Evolutionary conservation across 2,329 filamentous ascomycete genomes (phyloP).

Genomic region (Penicillium sp.): DNA sequence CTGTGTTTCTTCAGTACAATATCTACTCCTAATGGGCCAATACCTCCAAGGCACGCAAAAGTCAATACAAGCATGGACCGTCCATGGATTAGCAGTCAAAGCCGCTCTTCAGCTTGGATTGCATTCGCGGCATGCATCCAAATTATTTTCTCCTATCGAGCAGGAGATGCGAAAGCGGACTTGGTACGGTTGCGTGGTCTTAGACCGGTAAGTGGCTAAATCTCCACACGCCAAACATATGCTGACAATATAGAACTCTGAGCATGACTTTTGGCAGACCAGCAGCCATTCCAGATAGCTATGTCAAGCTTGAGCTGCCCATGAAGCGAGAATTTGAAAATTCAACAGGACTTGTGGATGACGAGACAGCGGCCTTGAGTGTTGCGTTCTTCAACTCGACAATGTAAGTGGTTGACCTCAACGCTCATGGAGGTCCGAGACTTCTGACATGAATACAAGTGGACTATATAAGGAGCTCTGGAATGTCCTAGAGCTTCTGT

Average conservation of each 20-base stretch:
- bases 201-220: conserved; percentile 42
- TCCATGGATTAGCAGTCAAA: conserved; percentile 55
- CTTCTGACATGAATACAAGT: conserved; percentile 10
- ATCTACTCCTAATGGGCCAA: conserved; percentile 51
- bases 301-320: conserved; percentile 44
- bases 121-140: conserved; percentile 46
- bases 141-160: conserved; percentile 43
- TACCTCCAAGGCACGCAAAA: conserved; percentile 57
- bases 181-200: conserved; percentile 52
- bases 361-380: background rate
- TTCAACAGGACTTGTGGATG: background rate
- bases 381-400: conserved; percentile 25
- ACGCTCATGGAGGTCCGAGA: no score
- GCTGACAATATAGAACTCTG: conserved; percentile 36
- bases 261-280: conserved; percentile 56
- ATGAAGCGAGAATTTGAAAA: conserved; percentile 10
- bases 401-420: conserved; percentile 18
- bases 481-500: conserved; percentile 43
- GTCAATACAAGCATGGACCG: conserved; percentile 55
- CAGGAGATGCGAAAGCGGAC: conserved; percentile 51
- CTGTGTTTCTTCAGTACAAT: conserved; percentile 43
- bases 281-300: conserved; percentile 47
- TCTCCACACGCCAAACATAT: background rate
- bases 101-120: conserved; percentile 54
- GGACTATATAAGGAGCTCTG: conserved; percentile 34